These are phyloP conservation scores for Fusarium sp. DNA, from an alignment of 2,329 filamentous ascomycete genomes.

Conservation along the genomic window DNA sequence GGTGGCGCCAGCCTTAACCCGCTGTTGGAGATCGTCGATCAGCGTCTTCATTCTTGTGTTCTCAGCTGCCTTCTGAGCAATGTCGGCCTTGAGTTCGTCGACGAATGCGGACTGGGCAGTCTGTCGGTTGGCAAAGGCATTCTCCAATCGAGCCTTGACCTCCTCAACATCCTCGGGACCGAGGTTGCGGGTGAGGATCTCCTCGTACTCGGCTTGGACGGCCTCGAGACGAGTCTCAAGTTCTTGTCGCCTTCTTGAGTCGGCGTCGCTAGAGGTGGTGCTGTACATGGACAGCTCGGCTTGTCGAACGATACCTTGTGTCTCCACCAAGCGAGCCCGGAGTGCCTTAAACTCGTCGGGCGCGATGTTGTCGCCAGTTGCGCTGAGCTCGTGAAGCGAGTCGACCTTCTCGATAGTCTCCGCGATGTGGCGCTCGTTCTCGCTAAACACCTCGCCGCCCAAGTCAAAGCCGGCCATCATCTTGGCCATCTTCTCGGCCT, in stretches of 20 bases:
- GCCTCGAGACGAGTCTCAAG: slow-evolving; percentile 80
- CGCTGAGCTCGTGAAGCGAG: slow-evolving; percentile 78
- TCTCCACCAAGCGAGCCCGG: slow-evolving; percentile 82
- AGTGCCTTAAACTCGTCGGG: slow-evolving; percentile 84
- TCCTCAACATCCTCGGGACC: slow-evolving; percentile 83
- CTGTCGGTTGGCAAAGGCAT: slow-evolving; percentile 80
- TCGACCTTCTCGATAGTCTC: slow-evolving; percentile 88
- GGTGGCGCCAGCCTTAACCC: slow-evolving; percentile 70
- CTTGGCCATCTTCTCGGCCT: slow-evolving; percentile 99
- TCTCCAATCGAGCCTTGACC: slow-evolving; percentile 81
- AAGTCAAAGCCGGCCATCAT: slow-evolving; percentile 99
- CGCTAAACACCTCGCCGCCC: slow-evolving; percentile 90
- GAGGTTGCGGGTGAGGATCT: slow-evolving; percentile 82
- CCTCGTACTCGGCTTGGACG: slow-evolving; percentile 86
- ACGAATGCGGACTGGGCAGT: slow-evolving; percentile 78
- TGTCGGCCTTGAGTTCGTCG: slow-evolving; percentile 80
- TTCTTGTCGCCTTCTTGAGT: slow-evolving; percentile 76
- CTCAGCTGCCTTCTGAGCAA: slow-evolving; percentile 82
- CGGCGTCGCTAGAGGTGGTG: slow-evolving; percentile 69
- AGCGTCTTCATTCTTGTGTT: slow-evolving; percentile 82
- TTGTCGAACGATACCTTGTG: slow-evolving; percentile 91
- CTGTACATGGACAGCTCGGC: slow-evolving; percentile 88
- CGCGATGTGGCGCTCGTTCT: slow-evolving; percentile 87
- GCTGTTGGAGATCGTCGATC: slow-evolving; percentile 81
- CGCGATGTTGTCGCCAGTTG: slow-evolving; percentile 80